Percentiles rank a stretch among this genome's conserved stretches.
These are phyloP conservation scores for Geosmithia putterillii DNA, from an alignment of 2,329 filamentous ascomycete species.

Conservation along the genomic window DNA sequence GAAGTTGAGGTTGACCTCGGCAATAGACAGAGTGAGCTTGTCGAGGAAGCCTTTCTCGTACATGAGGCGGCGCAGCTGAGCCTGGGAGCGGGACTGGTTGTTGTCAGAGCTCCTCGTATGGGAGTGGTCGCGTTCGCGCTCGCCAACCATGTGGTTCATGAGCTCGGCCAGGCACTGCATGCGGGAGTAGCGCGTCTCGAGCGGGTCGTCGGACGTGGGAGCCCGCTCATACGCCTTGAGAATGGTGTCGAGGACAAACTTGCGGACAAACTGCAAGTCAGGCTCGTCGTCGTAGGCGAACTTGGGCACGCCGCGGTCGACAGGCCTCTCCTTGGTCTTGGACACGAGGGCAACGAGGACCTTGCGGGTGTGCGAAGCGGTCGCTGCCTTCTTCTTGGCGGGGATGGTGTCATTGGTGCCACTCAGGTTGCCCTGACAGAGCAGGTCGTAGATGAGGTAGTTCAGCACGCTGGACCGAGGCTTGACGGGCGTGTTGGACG, in stretches of 20 bases:
- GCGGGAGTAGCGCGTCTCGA: conserved; percentile 78
- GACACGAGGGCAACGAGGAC: conserved; percentile 78
- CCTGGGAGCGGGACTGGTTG: conserved; percentile 47
- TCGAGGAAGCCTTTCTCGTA: conserved; percentile 95
- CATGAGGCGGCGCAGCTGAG: conserved; percentile 87
- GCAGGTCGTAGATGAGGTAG: conserved; percentile 75
- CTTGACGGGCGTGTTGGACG: conserved; percentile 81
- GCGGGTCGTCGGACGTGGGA: conserved; percentile 60
- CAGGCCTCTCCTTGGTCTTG: conserved; percentile 69
- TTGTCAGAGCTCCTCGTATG: conserved; percentile 25
- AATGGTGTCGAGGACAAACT: conserved; percentile 88
- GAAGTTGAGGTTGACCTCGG: conserved; percentile 91
- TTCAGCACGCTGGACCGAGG: conserved; percentile 87
- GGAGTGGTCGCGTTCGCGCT: conserved; percentile 53
- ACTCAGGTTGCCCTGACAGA: conserved; percentile 46
- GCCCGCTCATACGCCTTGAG: conserved; percentile 88
- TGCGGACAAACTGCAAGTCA: conserved; percentile 82
- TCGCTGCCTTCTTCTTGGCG: conserved; percentile 76
- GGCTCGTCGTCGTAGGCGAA: conserved; percentile 59
- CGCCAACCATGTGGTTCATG: conserved; percentile 84
- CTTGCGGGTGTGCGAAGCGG: conserved; percentile 74
- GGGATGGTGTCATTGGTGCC: conserved; percentile 62
- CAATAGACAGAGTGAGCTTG: conserved; percentile 79
- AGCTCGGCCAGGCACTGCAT: conserved; percentile 82
- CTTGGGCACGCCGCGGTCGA: conserved; percentile 38